Conservation (phyloP, 1,284 basidiomycete genomes). For the Leucoagaricus sp. region DNA sequence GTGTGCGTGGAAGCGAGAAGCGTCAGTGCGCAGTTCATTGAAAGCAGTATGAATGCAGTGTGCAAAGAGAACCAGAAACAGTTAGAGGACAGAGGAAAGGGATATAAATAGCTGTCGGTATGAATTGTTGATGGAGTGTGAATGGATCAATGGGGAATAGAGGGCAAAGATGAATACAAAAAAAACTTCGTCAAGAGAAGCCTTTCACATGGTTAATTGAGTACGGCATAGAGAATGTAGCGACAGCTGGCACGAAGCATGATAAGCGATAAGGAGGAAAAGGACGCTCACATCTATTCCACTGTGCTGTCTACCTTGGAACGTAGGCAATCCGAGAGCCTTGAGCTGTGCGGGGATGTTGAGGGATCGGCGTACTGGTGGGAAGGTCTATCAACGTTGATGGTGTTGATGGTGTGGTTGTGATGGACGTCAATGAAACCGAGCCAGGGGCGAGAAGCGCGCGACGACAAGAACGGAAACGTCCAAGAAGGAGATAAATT, state of each 20-base stretch:
- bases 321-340: conserved; percentile 59
- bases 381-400: conserved; percentile 25
- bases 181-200: background rate
- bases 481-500: background rate
- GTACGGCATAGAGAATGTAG: background rate
- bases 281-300: conserved; percentile 79
- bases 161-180: conserved; percentile 7
- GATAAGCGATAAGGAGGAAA: conserved; percentile 1
- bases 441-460: conserved; percentile 8
- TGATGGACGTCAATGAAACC: background rate
- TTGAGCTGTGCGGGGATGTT: conserved; percentile 68
- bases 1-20: conserved; percentile 14
- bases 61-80: background rate
- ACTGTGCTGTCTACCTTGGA: conserved; percentile 82
- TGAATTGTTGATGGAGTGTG: conserved; percentile 2
- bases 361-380: conserved; percentile 36
- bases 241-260: conserved; percentile 9
- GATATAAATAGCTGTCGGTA: conserved; percentile 9
- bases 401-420: background rate
- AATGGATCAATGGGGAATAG: background rate
- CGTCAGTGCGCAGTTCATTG: conserved; percentile 16
- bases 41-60: background rate
- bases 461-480: conserved; percentile 1
- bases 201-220: conserved; percentile 7
- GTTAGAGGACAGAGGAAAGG: background rate